Base-by-base conservation (phyloP, 2,329 filamentous ascomycete species). In the Eutypa lata region DNA sequence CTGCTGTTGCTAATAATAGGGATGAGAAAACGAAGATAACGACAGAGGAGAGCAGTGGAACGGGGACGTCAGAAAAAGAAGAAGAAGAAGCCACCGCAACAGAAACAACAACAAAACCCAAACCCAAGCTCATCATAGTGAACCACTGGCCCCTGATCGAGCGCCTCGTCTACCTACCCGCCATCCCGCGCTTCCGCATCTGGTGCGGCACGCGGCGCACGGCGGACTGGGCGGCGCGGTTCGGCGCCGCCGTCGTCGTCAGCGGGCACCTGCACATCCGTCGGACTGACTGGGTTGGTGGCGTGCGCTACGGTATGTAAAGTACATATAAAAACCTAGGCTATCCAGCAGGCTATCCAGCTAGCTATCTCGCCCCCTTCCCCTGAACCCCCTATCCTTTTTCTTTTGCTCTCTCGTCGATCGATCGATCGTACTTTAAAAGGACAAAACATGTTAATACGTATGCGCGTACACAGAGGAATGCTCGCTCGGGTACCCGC, bases 81-180 rank as follows among this genome's bases (percentile, higher is more conserved):
- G 31, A 14, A 35, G 31, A 7, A 35, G 31, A 35, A 7, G 31
- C n/a, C 31, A 35, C 35, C 35, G 6, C 7, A 38, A 14, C 19
- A 3, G 3, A n/a, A n/a, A n/a, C n/a, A n/a, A n/a, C n/a, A n/a
- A n/a, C n/a, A n/a, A 37, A 50, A 11, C 40, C 31, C 28, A 51
- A 40, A 2, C 44, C 67, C 14, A 65, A 64, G 13, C 54, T 71
- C 10, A 53, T 73, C 43, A 62, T 73, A 48, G 61, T 60, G 37
- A 73, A 73, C 54, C 70, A 73, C 58, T 73, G 70, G 70, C 70
- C 68, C 40, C 60, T 73, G 53, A 64, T 67, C 28, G 63, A 71
- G 56, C 68, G 71, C 51, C 61, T 73, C 24, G 62, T 73, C 1
- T 62, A 53, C 46, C 68, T 73, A 48, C 68, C 67, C 11, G 52